These are phyloP conservation scores for Gastrolobium bilobum DNA, from an alignment of 306 rosid genomes.

Conservation along the genomic window DNA sequence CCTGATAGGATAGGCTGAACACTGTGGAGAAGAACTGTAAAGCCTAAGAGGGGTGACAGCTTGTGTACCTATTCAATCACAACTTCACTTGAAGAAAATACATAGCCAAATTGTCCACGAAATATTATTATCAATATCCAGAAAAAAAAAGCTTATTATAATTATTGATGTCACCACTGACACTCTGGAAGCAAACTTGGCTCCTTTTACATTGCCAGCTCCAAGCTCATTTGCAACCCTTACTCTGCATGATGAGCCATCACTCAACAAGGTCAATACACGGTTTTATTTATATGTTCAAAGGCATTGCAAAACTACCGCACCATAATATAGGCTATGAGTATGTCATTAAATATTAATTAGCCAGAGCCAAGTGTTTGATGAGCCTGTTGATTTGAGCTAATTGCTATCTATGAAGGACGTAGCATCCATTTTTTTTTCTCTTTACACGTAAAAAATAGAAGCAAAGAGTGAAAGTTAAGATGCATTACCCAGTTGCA, in stretches of 20 bases:
- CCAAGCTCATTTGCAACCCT: conserved; percentile 87
- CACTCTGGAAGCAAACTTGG: conserved; percentile 71
- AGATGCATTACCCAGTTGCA: conserved; percentile 63
- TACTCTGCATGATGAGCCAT: conserved; percentile 59
- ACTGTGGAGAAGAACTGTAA: conserved; percentile 73
- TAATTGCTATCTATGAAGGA: too few species aligned
- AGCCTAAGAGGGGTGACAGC: conserved; percentile 64
- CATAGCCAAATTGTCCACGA: conserved; percentile 48
- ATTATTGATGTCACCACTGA: conserved; percentile 65
- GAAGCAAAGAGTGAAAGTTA: not conserved
- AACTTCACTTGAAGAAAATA: conserved; percentile 60
- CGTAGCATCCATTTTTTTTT: not conserved
- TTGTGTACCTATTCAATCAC: conserved; percentile 60
- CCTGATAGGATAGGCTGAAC: conserved; percentile 79
- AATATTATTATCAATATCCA: conserved; percentile 61
- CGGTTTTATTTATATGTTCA: too few species aligned
- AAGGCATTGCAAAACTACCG: too few species aligned
- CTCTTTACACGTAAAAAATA: not conserved
- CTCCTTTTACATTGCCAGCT: conserved; percentile 77
- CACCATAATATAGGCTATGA: too few species aligned
- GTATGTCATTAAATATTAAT: too few species aligned
- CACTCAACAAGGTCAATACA: not conserved
- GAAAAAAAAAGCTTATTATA: conserved; percentile 62
- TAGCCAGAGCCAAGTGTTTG: too few species aligned
- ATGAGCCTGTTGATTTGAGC: too few species aligned